Evolutionary conservation across 1,284 basidiomycete species (phyloP), one percentile per base, ranked within the genome.

Genomic region (Microbotryum scabiosae): DNA sequence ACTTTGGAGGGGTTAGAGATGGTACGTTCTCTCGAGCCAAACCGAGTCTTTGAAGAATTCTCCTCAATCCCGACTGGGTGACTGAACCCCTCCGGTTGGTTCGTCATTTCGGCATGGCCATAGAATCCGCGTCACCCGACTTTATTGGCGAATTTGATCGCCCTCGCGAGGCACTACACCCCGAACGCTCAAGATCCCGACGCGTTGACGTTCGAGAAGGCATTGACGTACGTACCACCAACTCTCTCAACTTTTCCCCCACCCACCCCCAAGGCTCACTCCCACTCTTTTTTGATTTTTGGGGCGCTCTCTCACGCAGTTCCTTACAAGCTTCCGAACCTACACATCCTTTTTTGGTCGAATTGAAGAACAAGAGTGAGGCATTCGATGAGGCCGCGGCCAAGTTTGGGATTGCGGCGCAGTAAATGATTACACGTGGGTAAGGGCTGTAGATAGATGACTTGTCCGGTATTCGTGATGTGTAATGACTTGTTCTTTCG

Each of bases 1-100:
- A 77, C 93, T 49, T 82, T 85, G 61, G 88, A 94, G 73, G 87
- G 89, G 1, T 73, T 85, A 52, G 78, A 81, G 63, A 80, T 71
- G 36, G 90, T 92, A 74, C 72, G 84, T 80, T 30, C 7, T 41
- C 16, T 26, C 30, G 55, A 44, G 56, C 36, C 54, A 54, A 52
- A 62, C 12, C 60, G 25, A 54, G n/a, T n/a, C n/a, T 64, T 25
- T 14, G 26, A 21, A n/a, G 25, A 20, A 23, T 20, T 18, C n/a
- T n/a, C n/a, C n/a, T n/a, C n/a, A 25, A 18, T 21, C 14, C 12
- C 36, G 16, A 6, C 44, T 21, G 6, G n/a, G 12, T 4, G 6
- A 44, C 36, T 46, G 50, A 41, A 7, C 8, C 20, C 30, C 30
- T 30, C 46, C 18, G 45, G 8, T 26, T 16, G 12, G 9, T 28